Base-by-base conservation (phyloP, 2,329 filamentous ascomycete genomes). In the Cryphonectria nitschkei region DNA sequence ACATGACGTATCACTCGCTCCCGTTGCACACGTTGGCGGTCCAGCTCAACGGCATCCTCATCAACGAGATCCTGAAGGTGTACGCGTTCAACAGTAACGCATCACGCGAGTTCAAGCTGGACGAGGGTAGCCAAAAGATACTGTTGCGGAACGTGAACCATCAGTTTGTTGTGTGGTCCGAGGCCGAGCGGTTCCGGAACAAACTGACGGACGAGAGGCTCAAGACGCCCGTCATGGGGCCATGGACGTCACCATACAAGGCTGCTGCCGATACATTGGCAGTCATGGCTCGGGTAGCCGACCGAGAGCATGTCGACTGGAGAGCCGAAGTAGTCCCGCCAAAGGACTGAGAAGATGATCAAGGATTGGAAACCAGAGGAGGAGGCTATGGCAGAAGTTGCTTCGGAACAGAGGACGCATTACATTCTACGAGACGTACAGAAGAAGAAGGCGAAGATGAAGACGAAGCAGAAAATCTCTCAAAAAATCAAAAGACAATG, bases 181-280 rank as follows among this genome's bases (percentile, higher is more conserved):
- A 81, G 16, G 78, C 81, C 75, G 58, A 74, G 5, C 65, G 50
- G 3, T 70, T 73, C 61, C 72, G 68, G 22, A 78, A 79, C 34
- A 76, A 78, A 29, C 76, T 83, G 26, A 74, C 76, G 19, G 78
- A 79, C 63, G 72, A 69, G 64, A 67, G 73, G 43, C 71, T 79
- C 70, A 78, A 73, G 72, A 75, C 75, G 13, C 71, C 71, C 3
- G 68, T 74, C 2, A 74, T 82, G n/a, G 81, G 81, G 0, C 81
- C 82, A 0, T 85, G 84, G 84, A 81, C 81, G 11, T 79, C 78
- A 3, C 77, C 85, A 13, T 83, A 86, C 69, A 84, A 86, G 19
- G 79, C 82, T 8, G 81, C 82, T 16, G 75, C 77, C 9, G 76
- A 77, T 6, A 79, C 80, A 16, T 74, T 87, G 69, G 77, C 76